Evolutionary conservation across 1,284 basidiomycete genomes (phyloP).

Genomic region (Inonotus hispidus): DNA sequence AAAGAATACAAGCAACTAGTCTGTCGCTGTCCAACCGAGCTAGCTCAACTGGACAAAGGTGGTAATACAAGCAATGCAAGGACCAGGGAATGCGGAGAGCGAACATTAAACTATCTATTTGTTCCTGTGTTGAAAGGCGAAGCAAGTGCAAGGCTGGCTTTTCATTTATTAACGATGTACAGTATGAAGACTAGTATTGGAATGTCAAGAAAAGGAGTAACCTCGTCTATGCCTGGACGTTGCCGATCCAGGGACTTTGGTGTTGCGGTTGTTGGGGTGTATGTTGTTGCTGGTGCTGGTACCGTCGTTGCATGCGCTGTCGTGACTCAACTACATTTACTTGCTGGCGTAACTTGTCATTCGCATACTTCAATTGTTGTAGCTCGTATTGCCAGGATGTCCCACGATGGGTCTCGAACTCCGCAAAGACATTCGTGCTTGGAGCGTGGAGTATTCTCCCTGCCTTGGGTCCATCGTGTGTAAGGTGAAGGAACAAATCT

Average conservation of each 20-base stretch:
- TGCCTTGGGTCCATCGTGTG: not conserved
- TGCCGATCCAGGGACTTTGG: not conserved
- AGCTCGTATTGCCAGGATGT: constrained; percentile 92
- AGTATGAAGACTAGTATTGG: not conserved
- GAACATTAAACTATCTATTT: too few species aligned
- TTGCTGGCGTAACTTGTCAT: constrained; percentile 69
- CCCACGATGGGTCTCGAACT: constrained; percentile 58
- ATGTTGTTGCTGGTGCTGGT: not conserved
- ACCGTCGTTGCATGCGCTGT: not conserved
- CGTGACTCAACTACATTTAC: constrained; percentile 45
- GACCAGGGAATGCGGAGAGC: too few species aligned
- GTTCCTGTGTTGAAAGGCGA: too few species aligned
- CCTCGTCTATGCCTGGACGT: not conserved
- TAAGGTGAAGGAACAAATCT: not conserved
- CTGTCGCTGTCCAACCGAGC: not conserved
- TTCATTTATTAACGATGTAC: not conserved
- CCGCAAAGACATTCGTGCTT: constrained; percentile 60
- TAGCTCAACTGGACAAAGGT: not conserved
- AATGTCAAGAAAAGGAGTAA: not conserved
- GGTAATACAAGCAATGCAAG: too few species aligned
- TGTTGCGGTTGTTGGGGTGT: not conserved
- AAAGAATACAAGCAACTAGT: too few species aligned
- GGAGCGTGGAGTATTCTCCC: not conserved
- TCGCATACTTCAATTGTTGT: constrained; percentile 75
- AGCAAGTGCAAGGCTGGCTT: too few species aligned